Base-by-base conservation (phyloP, 169 alveolate species). In the Nephromyces sp. region DNA sequence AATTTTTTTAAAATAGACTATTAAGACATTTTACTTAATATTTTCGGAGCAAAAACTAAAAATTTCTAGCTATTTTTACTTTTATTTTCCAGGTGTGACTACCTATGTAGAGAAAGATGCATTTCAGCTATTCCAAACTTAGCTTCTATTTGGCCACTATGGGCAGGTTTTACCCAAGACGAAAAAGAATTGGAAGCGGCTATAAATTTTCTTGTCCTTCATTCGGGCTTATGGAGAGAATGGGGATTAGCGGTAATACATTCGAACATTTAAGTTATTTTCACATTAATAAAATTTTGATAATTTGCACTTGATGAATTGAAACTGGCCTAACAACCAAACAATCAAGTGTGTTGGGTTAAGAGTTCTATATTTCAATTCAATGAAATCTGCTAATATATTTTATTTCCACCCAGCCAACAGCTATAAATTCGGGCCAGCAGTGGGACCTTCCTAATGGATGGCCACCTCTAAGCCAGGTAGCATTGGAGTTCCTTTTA, bases 371-470 rank as follows among this genome's bases (percentile, higher is more conserved):
- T n/a, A n/a, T n/a, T n/a, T n/a, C n/a, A n/a, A n/a, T n/a, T n/a
- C n/a, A n/a, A n/a, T n/a, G n/a, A n/a, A n/a, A n/a, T n/a, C n/a
- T n/a, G n/a, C n/a, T n/a, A n/a, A n/a, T n/a, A 8, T 15, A n/a
- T 62, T 8, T n/a, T n/a, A n/a, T 8, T n/a, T 62, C 29, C 15
- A 21, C 65, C 27, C 43, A 72, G 79, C 29, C 79, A 0, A 57
- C 79, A 1, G 70, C 62, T 22, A 0, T 33, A 30, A 51, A 73
- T 21, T 52, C 79, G 21, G 68, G 77, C 28, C 78, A 75, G 62
- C 75, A 80, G 66, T 75, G 83, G 86, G 83, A 80, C 52, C 43
- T 32, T 1, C 77, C 83, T n/a, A 80, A 80, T 35, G 66, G 68
- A 51, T 80, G 86, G 86, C 80, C 83, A 43, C 83, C 83, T 24